These are phyloP conservation scores for Talaromyces ruber DNA, from an alignment of 495 filamentous ascomycete genomes.

Conservation along the genomic window DNA sequence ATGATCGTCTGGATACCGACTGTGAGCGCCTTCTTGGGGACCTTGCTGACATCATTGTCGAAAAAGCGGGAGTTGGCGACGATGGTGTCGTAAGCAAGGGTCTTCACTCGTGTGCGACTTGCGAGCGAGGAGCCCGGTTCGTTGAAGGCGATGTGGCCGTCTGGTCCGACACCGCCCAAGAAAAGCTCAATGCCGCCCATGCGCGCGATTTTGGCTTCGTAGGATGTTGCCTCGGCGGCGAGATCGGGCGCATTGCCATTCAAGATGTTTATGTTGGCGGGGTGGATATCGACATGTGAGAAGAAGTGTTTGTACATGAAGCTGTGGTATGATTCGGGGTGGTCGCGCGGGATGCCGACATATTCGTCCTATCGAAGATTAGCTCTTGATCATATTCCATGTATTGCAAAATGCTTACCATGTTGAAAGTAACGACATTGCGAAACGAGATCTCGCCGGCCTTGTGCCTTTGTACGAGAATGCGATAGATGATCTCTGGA, in stretches of 20 bases:
- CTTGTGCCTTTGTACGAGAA: conserved; percentile 66
- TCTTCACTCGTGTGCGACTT: conserved; percentile 77
- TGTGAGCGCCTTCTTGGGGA: conserved; percentile 76
- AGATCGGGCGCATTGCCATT: conserved; percentile 72
- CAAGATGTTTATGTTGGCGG: conserved; percentile 77
- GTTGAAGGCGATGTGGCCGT: conserved; percentile 87
- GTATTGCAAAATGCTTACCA: conserved; percentile 46
- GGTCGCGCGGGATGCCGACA: conserved; percentile 70
- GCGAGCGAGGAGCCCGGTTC: conserved; percentile 76
- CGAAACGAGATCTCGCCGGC: conserved; percentile 74
- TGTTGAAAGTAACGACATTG: conserved; percentile 87
- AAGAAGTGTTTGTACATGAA: conserved; percentile 94
- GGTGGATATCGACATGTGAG: conserved; percentile 74
- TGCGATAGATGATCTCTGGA: conserved; percentile 69
- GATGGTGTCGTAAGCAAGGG: conserved; percentile 79
- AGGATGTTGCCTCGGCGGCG: conserved; percentile 66
- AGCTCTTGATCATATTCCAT: neutral
- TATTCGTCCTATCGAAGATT: conserved; percentile 63
- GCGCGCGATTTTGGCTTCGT: conserved; percentile 69
- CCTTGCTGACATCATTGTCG: conserved; percentile 57
- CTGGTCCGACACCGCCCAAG: conserved; percentile 74
- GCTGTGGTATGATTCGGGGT: conserved; percentile 77
- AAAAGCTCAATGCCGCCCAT: conserved; percentile 79
- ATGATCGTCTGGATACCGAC: conserved; percentile 84
- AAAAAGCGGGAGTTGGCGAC: conserved; percentile 82